Conservation (phyloP, 257 asterid species). For the Solanum sitiens region DNA sequence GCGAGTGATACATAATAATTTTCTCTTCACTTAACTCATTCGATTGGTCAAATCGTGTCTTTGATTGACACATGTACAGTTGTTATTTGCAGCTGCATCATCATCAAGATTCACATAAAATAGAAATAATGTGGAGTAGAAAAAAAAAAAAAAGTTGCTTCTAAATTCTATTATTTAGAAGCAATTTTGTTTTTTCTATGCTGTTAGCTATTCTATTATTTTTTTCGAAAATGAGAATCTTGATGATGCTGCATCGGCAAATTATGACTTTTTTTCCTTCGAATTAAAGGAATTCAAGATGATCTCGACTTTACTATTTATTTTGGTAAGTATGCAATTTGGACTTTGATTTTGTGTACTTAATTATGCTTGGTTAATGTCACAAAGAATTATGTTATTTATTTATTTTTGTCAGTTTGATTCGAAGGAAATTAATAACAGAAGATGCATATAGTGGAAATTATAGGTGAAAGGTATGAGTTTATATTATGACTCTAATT, state of each 20-base stretch:
- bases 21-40: background rate
- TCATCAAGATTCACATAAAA: constrained; percentile 21
- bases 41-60: background rate
- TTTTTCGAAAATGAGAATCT: constrained; percentile 21
- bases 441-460: background rate
- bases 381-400: background rate
- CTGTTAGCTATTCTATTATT: background rate
- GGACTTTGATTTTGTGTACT: background rate
- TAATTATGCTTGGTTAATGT: background rate
- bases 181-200: too few relatives aligned
- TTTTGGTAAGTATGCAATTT: background rate
- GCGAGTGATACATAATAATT: background rate
- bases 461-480: background rate
- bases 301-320: background rate
- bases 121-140: background rate
- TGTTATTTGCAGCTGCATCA: constrained; percentile 23
- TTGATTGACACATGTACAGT: background rate
- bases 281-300: background rate
- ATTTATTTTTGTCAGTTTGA: background rate
- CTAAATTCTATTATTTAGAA: background rate
- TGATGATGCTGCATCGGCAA: constrained; percentile 41
- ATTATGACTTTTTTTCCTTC: background rate
- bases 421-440: background rate
- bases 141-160: background rate
- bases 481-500: background rate